These are phyloP conservation scores for Aureobasidium sp. DNA, from an alignment of 2,329 filamentous ascomycete genomes.

Conservation along the genomic window DNA sequence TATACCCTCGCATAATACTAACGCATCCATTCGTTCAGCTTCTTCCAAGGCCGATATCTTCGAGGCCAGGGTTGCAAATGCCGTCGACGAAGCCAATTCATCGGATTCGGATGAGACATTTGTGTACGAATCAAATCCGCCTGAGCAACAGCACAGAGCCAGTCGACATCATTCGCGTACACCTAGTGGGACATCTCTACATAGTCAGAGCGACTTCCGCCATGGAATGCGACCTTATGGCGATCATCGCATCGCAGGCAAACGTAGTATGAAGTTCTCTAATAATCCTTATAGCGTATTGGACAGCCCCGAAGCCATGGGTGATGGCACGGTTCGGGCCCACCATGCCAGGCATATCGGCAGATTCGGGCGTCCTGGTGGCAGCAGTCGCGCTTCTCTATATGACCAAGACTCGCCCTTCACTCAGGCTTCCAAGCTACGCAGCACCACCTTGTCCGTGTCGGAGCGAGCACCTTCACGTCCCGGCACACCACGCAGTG, in stretches of 20 bases:
- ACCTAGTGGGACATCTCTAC: slow-evolving; percentile 79
- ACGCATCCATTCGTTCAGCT: slow-evolving; percentile 41
- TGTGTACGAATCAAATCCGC: slow-evolving; percentile 95
- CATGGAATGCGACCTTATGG: slow-evolving; percentile 56
- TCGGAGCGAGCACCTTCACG: slow-evolving; percentile 57
- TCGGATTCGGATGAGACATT: slow-evolving; percentile 98
- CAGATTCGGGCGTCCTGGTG: slow-evolving; percentile 63
- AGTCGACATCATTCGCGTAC: slow-evolving; percentile 86
- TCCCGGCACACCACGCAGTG: slow-evolving; percentile 57
- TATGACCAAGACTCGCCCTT: slow-evolving; percentile 77
- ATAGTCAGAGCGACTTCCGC: slow-evolving; percentile 58
- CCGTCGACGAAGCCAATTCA: slow-evolving; percentile 90
- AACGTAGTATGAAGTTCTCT: slow-evolving; percentile 95
- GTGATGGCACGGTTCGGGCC: slow-evolving; percentile 37
- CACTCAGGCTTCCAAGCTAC: slow-evolving; percentile 60
- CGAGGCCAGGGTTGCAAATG: slow-evolving; percentile 91
- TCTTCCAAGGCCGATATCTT: slow-evolving; percentile 98
- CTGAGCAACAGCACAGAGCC: slow-evolving; percentile 54
- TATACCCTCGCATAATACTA: slow-evolving; percentile 18
- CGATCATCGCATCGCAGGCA: slow-evolving; percentile 58
- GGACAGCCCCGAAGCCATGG: slow-evolving; percentile 36
- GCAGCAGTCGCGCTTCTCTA: slow-evolving; percentile 60
- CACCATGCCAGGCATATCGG: slow-evolving; percentile 76
- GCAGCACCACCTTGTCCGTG: slow-evolving; percentile 45
- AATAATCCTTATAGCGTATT: slow-evolving; percentile 66